Evolutionary conservation across 2,329 filamentous ascomycete genomes (phyloP), one percentile per base, ranked within the genome.

Genomic region (Ophiognomonia clavigignenti-juglandacearum): DNA sequence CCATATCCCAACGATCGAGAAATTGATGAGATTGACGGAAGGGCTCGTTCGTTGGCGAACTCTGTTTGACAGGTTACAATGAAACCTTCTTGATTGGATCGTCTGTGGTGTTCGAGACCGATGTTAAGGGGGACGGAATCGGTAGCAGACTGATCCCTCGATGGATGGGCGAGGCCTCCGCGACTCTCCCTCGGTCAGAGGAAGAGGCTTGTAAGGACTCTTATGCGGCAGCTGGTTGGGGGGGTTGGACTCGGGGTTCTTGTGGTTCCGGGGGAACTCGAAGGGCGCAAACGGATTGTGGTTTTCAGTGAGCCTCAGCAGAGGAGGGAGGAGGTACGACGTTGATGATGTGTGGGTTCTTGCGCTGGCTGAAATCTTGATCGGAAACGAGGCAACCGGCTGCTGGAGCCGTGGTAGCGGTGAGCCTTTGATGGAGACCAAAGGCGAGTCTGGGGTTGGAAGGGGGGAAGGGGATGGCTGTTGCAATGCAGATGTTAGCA

Each of bases 111-210:
- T 46, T 61, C 55, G 47, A 59, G 63, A 62, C 62, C 56, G 59
- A 68, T 85, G 74, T 90, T 97, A 97, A 69, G 93, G 93, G 72
- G 93, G 93, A 82, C 88, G 88, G 78, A 93, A 96, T 73, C 84
- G 86, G 76, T 91, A 95, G 74, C 85, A 86, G 77, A 88, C 87
- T 80, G 88, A 86, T 84, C 85, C 88, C 80, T 87, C 79, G 78
- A 78, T 85, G 80, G 85, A 83, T 82, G 87, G 88, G 85, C 89
- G 86, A 89, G 88, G 88, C 86, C 89, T 92, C 86, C 86, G 89
- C 87, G 90, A 96, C 89, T 93, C 93, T 95, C 92, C 93, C 93
- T 91, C 92, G 72, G 75, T 77, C 76, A 93, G 92, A 96, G 91
- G 92, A 97, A 97, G 92, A 95, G 91, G 86, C 87, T 84, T 80